Evolutionary conservation across 1,139 yeast species (phyloP).

Genomic region (Nakaseomyces bracarensis): DNA sequence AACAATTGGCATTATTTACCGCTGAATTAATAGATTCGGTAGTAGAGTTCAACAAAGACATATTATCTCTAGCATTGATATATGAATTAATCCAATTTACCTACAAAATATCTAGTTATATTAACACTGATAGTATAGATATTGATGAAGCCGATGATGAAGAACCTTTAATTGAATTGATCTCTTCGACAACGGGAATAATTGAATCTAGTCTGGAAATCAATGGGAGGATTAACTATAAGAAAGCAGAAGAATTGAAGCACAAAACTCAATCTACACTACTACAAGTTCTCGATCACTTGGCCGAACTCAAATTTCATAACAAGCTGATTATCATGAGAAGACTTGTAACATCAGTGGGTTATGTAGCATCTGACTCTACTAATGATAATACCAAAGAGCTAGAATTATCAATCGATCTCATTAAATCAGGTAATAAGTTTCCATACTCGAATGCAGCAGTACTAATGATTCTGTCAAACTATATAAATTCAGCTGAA

Average conservation of each 20-base stretch:
- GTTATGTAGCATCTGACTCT: slow-evolving; percentile 17
- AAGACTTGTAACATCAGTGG: slow-evolving; percentile 16
- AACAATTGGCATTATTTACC: slow-evolving; percentile 16
- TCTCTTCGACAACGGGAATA: not conserved
- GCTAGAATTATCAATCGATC: slow-evolving; percentile 5
- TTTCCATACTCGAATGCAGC: slow-evolving; percentile 16
- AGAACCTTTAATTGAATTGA: slow-evolving; percentile 3
- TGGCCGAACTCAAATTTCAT: slow-evolving; percentile 12
- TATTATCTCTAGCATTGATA: slow-evolving; percentile 11
- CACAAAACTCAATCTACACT: slow-evolving; percentile 16
- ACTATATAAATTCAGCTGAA: slow-evolving; percentile 20
- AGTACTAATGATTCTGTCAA: slow-evolving; percentile 22
- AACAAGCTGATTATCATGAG: slow-evolving; percentile 23
- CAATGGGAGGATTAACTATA: slow-evolving; percentile 14
- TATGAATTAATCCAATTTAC: slow-evolving; percentile 14
- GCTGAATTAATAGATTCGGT: slow-evolving; percentile 22
- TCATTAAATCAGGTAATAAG: not conserved
- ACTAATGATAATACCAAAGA: slow-evolving; percentile 15
- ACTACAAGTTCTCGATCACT: slow-evolving; percentile 15
- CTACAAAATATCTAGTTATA: slow-evolving; percentile 10
- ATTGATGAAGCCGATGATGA: slow-evolving; percentile 9
- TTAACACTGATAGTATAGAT: slow-evolving; percentile 7
- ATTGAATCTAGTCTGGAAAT: slow-evolving; percentile 17
- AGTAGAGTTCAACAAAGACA: slow-evolving; percentile 10
- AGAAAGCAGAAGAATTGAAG: slow-evolving; percentile 6